Percentiles rank a stretch among this genome's conserved stretches.
These are phyloP conservation scores for Panicum virgatum DNA, from an alignment of 202 grass and related monocot species.

Conservation along the genomic window DNA sequence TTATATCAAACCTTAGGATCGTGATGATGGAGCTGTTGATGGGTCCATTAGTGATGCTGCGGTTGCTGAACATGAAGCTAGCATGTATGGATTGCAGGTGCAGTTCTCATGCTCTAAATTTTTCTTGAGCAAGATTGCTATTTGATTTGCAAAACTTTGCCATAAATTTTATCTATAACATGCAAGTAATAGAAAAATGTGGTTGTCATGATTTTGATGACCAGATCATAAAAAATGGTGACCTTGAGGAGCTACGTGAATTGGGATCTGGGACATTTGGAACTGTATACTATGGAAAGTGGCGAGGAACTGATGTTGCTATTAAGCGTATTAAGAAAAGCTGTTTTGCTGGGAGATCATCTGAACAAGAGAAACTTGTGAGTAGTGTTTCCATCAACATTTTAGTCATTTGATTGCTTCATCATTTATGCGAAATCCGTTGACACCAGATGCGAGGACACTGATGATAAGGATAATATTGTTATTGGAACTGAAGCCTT, in stretches of 20 bases:
- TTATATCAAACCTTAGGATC: constrained; percentile 55
- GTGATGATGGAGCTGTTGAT: constrained; percentile 48
- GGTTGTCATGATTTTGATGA: constrained; percentile 26
- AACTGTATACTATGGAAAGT: constrained; percentile 97
- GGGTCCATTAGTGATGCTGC: constrained; percentile 63
- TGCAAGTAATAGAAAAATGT: constrained; percentile 13
- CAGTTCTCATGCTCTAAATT: constrained; percentile 6
- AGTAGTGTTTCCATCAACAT: constrained; percentile 18
- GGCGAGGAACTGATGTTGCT: constrained; percentile 93
- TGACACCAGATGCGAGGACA: neutral
- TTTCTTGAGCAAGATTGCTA: constrained; percentile 14
- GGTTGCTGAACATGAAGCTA: constrained; percentile 84
- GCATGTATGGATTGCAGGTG: constrained; percentile 95
- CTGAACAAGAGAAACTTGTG: constrained; percentile 92
- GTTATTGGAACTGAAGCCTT: neutral
- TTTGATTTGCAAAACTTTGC: constrained; percentile 16
- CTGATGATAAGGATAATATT: constrained; percentile 6
- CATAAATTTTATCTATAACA: constrained; percentile 4
- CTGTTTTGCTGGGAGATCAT: constrained; percentile 82
- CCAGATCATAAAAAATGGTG: constrained; percentile 93
- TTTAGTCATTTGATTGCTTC: constrained; percentile 17
- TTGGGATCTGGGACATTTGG: constrained; percentile 93
- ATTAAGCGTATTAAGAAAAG: constrained; percentile 99
- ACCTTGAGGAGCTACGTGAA: constrained; percentile 95
- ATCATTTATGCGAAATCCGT: neutral